phyloP scores from a whole-genome alignment of 495 filamentous ascomycete genomes.

The Bombardia bombarda region DNA sequence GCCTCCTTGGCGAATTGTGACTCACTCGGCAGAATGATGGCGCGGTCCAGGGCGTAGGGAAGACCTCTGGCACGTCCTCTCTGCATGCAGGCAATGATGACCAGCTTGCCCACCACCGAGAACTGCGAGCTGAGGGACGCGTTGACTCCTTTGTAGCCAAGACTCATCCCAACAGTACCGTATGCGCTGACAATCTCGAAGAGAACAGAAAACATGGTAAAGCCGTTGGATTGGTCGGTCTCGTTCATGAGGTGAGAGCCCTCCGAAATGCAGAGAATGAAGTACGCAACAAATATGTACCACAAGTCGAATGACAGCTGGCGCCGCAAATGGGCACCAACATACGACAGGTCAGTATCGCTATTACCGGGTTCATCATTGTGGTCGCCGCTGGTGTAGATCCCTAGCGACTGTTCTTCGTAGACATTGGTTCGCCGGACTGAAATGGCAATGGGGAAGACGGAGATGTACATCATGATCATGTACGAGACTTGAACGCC shows the following conservation, averaged over 20 bases:
- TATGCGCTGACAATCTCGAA: conserved; percentile 93
- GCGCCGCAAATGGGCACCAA: conserved; percentile 77
- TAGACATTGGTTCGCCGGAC: conserved; percentile 93
- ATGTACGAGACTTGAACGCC: conserved; percentile 91
- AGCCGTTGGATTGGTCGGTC: conserved; percentile 55
- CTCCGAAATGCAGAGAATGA: conserved; percentile 81
- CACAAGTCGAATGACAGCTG: conserved; percentile 93
- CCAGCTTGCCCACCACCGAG: conserved; percentile 71
- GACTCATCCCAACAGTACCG: conserved; percentile 83
- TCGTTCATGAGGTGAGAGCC: conserved; percentile 42
- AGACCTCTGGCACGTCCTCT: conserved; percentile 88
- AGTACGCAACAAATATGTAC: conserved; percentile 85
- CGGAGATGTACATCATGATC: conserved; percentile 99
- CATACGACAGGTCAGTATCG: conserved; percentile 62
- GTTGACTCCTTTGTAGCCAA: conserved; percentile 70
- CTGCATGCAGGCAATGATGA: conserved; percentile 89
- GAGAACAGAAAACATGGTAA: conserved; percentile 73
- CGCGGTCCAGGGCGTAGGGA: conserved; percentile 85
- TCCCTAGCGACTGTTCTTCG: conserved; percentile 85
- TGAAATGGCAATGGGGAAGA: conserved; percentile 91
- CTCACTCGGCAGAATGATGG: conserved; percentile 78
- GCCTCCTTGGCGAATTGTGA: conserved; percentile 63
- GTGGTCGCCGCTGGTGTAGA: conserved; percentile 45
- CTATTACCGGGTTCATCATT: conserved; percentile 39
- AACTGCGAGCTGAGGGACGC: conserved; percentile 78